These are phyloP conservation scores for Mucuna pruriens DNA, from an alignment of 306 rosid genomes.

Conservation along the genomic window DNA sequence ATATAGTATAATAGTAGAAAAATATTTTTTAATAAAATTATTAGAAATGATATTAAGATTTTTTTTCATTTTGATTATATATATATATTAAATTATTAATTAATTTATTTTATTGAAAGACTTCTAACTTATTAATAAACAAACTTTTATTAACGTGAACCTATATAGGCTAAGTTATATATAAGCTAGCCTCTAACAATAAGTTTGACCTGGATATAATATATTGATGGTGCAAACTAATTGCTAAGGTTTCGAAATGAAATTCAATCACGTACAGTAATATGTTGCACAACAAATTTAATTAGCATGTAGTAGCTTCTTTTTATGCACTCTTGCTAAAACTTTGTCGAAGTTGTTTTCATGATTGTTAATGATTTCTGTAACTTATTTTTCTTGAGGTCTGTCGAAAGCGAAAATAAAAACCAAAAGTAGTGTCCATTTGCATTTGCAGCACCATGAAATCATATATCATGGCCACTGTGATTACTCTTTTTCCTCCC, in stretches of 20 bases:
- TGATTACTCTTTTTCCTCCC: neutral
- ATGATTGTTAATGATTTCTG: constrained; percentile 23
- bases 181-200: neutral
- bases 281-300: neutral
- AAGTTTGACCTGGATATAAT: neutral
- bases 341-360: neutral
- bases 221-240: neutral
- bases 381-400: neutral
- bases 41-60: too few relatives aligned
- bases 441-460: constrained; percentile 14
- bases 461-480: constrained; percentile 6
- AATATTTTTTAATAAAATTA: too few relatives aligned
- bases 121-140: too few relatives aligned
- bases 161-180: too few relatives aligned
- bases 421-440: too few relatives aligned
- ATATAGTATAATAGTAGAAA: too few relatives aligned
- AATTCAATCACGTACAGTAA: neutral
- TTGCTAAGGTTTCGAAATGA: neutral
- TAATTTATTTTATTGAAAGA: too few relatives aligned
- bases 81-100: too few relatives aligned
- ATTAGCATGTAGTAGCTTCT: neutral
- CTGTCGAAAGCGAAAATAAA: neutral
- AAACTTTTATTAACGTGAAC: too few relatives aligned
- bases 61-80: too few relatives aligned
- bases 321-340: neutral